Base-by-base conservation (phyloP, 495 filamentous ascomycete genomes). In the Hypoxylon intermedium region DNA sequence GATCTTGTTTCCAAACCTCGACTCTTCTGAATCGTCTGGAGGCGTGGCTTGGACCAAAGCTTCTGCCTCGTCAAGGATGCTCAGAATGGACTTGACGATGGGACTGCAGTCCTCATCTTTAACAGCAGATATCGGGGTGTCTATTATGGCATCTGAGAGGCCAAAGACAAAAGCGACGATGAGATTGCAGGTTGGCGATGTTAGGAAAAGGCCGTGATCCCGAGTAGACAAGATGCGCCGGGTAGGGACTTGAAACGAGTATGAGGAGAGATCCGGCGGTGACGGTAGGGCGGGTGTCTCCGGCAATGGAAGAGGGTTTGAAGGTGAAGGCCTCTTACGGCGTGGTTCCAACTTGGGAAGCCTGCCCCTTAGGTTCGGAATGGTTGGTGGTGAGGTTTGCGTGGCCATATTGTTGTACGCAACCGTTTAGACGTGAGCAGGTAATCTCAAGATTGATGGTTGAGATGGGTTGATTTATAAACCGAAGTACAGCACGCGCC, bases 1-100 rank as follows among this genome's bases (percentile, higher is more conserved):
- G 24, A 87, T 81, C 47, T 90, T 91, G 73, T 99, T 99, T 24
- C 94, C 95, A 67, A 99, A 99, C 31, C 94, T 84, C 4, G 92
- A 97, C 20, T 90, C 90, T 34, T 86, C 89, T 62, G 90, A 87
- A 51, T 97, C 91, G 58, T 89, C 80, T 1, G 95, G 87, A 1
- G 95, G 95, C 41, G 87, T 85, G 21, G 81, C 73, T 1, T 76
- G 73, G 5, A 93, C 77, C 6, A 90, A 75, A 2, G 77, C 71
- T 46, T 88, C 84, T 9, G 90, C 82, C 24, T 82, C 77, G 38
- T 87, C 79, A 19, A 99, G 82, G 36, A 97, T 85, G 9, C 69
- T 59, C n/a, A 92, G 75, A 44, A 98, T 84, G 19, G 83, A 80
- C 48, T 74, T 71, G 48, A 96, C 78, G 33, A 81, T 63, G 7